Base-by-base conservation (phyloP, 2,329 filamentous ascomycete genomes). In the Alternaria ventricosa region DNA sequence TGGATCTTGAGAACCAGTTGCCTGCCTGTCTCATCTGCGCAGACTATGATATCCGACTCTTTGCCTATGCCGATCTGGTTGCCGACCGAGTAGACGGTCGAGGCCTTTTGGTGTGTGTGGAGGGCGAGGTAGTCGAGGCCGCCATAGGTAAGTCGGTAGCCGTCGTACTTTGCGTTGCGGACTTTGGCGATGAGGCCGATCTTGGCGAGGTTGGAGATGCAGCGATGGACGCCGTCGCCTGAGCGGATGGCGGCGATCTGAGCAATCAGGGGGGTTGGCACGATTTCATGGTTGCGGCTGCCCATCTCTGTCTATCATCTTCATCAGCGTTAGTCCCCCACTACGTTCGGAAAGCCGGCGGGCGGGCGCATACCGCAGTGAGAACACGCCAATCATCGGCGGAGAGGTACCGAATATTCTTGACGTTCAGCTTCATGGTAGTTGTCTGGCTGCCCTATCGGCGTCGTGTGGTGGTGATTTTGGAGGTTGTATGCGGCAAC, bases 51-150 rank as follows among this genome's bases (percentile, higher is more conserved):
- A 77, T 99, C 96, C 71, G 93, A 97, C 83, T 99, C 96, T 80
- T 99, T 99, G 57, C 96, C 96, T 4, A 98, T 94, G 51, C 96
- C 96, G 69, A 99, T 93, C 75, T 96, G 92, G 80, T 92, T 96
- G 57, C 96, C 96, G 5, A 98, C 93, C 71, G 92, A 96, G 86
- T 97, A 98, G 44, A 98, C 87, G 60, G 87, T 88, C 71, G 91
- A 90, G 68, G 89, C 86, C 73, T 92, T 91, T 61, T 94, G 90
- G 79, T 98, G 91, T 0, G 93, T 90, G 82, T 98, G 94, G 57
- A 99, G 87, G 15, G 96, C 93, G n/a, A 99, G 89, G 81, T 99
- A 99, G 83, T 99, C 96, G 51, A 98, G 89, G 3, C 96, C 96
- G 73, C 96, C 96, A 79, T 99, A 99, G 7, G 95, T 97, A 58